phyloP scores from a whole-genome alignment of 768 basidiomycete species.

The Lentinus tigrinus region DNA sequence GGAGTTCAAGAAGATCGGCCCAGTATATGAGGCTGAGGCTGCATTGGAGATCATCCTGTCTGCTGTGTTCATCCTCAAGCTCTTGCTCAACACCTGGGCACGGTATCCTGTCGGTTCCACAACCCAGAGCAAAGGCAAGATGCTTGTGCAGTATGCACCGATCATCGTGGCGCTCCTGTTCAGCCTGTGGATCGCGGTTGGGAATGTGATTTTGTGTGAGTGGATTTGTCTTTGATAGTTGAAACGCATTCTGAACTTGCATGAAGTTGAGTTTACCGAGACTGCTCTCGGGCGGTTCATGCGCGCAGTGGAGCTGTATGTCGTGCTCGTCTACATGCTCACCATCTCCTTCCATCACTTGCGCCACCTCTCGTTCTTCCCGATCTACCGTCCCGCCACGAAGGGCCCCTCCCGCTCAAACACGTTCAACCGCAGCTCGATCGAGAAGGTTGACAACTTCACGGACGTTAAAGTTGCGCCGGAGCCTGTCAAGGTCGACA shows the following conservation, averaged over 20 bases:
- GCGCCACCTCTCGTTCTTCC: constrained; percentile 18
- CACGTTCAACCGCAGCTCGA: constrained; percentile 3
- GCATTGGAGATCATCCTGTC: constrained; percentile 59
- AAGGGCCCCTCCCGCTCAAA: constrained; percentile 5
- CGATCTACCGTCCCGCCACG: constrained; percentile 9
- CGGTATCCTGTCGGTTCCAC: constrained; percentile 29
- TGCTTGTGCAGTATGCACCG: constrained; percentile 45
- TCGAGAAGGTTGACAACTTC: neutral
- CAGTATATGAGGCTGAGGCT: constrained; percentile 57
- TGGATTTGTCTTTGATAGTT: constrained; percentile 7
- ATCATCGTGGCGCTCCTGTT: constrained; percentile 54
- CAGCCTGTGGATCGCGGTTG: constrained; percentile 52
- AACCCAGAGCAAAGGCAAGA: constrained; percentile 38
- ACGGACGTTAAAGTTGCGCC: neutral
- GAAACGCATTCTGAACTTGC: neutral
- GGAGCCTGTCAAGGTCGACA: neutral
- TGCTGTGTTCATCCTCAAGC: constrained; percentile 58
- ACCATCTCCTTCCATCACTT: constrained; percentile 40
- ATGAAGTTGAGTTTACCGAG: constrained; percentile 68
- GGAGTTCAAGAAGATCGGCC: constrained; percentile 36
- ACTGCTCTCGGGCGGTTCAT: constrained; percentile 65
- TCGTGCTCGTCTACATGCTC: constrained; percentile 58
- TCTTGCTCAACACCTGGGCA: constrained; percentile 56
- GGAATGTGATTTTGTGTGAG: constrained; percentile 59
- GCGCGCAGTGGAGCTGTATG: constrained; percentile 60